Conservation (phyloP, 208 protist species). For the Trypanosoma scelopori region DNA sequence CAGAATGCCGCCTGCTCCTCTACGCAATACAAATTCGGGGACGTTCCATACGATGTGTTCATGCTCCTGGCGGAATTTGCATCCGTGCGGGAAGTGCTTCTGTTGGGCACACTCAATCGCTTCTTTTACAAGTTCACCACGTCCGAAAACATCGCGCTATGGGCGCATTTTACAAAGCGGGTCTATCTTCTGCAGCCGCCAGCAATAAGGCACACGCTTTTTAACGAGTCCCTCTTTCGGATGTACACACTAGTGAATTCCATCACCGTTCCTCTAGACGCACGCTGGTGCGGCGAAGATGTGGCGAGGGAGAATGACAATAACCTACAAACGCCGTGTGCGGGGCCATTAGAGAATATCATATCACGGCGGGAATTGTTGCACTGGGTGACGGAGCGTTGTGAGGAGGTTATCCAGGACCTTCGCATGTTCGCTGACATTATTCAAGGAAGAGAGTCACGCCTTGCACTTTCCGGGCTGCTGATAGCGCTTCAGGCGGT, state of each 20-base stretch:
- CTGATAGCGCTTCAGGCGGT: slow-evolving; percentile 28
- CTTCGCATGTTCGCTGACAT: slow-evolving; percentile 27
- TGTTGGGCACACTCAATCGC: slow-evolving; percentile 22
- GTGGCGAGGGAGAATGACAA: neutral
- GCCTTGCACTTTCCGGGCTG: slow-evolving; percentile 28
- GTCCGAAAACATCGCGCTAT: slow-evolving; percentile 17
- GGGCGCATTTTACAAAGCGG: slow-evolving; percentile 26
- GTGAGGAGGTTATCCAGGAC: slow-evolving; percentile 28
- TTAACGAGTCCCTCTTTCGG: slow-evolving; percentile 23
- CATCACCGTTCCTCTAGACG: neutral
- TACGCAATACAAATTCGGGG: slow-evolving; percentile 4
- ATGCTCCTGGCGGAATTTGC: slow-evolving; percentile 22
- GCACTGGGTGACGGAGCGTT: slow-evolving; percentile 28
- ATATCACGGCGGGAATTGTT: slow-evolving; percentile 9
- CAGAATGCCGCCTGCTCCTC: neutral
- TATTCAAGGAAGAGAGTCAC: slow-evolving; percentile 17
- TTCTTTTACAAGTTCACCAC: slow-evolving; percentile 9
- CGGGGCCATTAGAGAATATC: neutral
- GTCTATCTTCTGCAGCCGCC: slow-evolving; percentile 22
- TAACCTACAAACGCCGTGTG: neutral
- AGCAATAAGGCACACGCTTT: slow-evolving; percentile 12
- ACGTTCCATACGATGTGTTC: slow-evolving; percentile 25
- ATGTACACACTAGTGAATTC: slow-evolving; percentile 23
- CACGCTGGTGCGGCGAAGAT: neutral
- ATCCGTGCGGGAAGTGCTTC: slow-evolving; percentile 22